Evolutionary conservation across 1,284 basidiomycete genomes (phyloP).

Genomic region (Athelia sp.): DNA sequence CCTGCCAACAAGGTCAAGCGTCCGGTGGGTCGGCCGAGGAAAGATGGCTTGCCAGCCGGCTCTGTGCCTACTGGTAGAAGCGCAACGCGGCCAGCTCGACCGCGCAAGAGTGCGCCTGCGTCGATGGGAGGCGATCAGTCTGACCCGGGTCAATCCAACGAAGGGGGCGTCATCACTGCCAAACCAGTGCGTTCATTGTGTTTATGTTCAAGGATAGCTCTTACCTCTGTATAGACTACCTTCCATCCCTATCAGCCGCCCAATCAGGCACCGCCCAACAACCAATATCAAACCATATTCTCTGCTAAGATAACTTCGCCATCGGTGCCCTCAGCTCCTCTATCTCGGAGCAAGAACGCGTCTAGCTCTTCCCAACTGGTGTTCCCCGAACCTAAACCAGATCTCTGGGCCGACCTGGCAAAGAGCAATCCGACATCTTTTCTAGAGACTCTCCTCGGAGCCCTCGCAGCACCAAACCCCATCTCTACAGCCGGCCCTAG

Average conservation of each 20-base stretch:
- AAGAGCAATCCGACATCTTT: conserved; percentile 50
- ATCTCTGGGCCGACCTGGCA: conserved; percentile 59
- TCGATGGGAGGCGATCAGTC: conserved; percentile 7
- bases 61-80: conserved; percentile 29
- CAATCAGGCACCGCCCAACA: background rate
- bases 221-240: background rate
- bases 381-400: conserved; percentile 46
- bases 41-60: conserved; percentile 54
- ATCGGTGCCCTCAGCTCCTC: background rate
- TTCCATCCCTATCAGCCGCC: conserved; percentile 1
- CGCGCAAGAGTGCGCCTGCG: conserved; percentile 32
- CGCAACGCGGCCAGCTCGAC: conserved; percentile 17
- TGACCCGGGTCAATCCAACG: too few species aligned
- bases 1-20: conserved; percentile 40
- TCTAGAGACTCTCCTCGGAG: conserved; percentile 46
- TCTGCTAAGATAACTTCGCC: background rate
- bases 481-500: conserved; percentile 48
- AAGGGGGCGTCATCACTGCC: background rate
- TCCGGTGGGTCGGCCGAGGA: conserved; percentile 50
- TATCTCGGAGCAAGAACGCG: background rate
- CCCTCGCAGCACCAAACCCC: conserved; percentile 54
- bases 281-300: background rate
- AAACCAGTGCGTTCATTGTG: background rate
- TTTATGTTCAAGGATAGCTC: background rate
- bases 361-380: conserved; percentile 25